Conservation (phyloP, 306 rosid species). For the Cucurbita moschata region DNA sequence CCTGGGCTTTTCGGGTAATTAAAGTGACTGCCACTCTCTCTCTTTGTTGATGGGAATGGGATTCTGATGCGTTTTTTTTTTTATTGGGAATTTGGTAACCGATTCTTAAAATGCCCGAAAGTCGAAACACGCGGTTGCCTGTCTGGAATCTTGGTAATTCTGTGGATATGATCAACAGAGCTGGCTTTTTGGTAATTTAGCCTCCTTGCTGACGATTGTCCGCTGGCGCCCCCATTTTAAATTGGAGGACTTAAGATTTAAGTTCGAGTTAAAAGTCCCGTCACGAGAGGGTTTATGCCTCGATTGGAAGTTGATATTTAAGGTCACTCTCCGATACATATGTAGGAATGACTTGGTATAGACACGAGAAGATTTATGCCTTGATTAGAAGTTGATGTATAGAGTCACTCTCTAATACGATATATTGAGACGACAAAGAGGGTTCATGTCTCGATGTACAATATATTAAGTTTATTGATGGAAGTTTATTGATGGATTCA, state of each 20-base stretch:
- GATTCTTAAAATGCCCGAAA: background rate
- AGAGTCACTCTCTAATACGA: no score
- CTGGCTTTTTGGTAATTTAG: background rate
- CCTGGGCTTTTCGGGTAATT: conserved; percentile 31
- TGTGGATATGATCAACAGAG: background rate
- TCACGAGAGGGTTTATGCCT: no score
- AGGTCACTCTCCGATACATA: no score
- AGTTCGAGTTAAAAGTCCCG: no score
- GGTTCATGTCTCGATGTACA: no score
- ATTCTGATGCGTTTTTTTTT: conserved; percentile 5
- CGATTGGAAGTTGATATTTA: no score
- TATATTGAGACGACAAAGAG: no score
- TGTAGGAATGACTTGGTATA: no score
- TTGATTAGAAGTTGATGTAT: no score
- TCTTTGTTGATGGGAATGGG: conserved; percentile 10
- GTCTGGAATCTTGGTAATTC: conserved; percentile 6
- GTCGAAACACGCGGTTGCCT: conserved; percentile 5
- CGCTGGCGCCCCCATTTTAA: conserved; percentile 8
- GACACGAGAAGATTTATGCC: no score
- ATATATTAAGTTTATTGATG: no score
- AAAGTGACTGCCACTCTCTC: conserved; percentile 9
- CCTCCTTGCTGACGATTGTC: background rate
- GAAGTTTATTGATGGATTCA: no score
- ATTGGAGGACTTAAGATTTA: background rate
- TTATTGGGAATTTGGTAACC: conserved; percentile 9